Evolutionary conservation across 768 basidiomycete genomes (phyloP), one percentile per base, ranked within the genome.

Genomic region (Tricholomella constricta): DNA sequence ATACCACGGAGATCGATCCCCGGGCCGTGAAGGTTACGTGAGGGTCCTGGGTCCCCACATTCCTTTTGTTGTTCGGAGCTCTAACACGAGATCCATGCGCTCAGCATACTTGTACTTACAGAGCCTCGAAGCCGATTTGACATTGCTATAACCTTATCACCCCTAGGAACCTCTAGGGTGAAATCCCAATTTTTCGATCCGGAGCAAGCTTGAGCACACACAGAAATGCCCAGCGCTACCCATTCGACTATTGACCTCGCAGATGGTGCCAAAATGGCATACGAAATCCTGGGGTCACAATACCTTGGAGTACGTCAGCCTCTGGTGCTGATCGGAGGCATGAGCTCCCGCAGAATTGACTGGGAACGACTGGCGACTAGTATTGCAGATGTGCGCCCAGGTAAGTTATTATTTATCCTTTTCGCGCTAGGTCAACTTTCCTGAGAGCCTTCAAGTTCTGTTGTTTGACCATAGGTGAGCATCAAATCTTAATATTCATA

Each of bases 251-350:
- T 69, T 4, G 48, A 54, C 15, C 69, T 77, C 31, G 63, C 69
- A 26, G 77, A 78, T 62, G 78, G 78, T 19, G 73, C 78, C 0
- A 65, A 65, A 45, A 55, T 77, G 14, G 76, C 69, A 2, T 80
- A 77, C 55, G 70, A 78, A 38, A 54, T 78, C 14, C 45, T 75
- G 17, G 78, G 78, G 12, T 56, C 68, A 8, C 57, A 67, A 7
- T 61, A 74, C 55, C 49, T 72, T 17, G 68, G 63, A 2, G 57
- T 48, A 3, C 56, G 54, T 12, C 57, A 63, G 20, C 78, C 78
- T 12, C 60, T 80, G 26, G 73, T 79, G 2, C 62, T 79, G 25
- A 63, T 81, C 14, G 70, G 72, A 27, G 79, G 78, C 7, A 69
- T 78, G 65, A 73, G 70, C 35, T 71, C 73, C 11, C 62, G 72